Conservation (phyloP, 202 grass and related monocot species). For the Panicum hallii region DNA sequence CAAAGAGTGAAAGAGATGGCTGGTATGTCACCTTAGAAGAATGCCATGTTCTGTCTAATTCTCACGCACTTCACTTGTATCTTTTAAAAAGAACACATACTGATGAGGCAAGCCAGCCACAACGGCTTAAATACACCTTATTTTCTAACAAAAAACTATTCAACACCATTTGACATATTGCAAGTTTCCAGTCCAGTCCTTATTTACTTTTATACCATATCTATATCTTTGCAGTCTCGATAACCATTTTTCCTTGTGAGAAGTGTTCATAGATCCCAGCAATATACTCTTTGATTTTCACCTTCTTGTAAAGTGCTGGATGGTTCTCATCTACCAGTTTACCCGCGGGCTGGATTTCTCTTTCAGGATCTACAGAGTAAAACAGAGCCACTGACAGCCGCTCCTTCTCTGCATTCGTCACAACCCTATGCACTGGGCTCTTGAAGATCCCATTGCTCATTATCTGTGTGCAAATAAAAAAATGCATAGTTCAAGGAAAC, state of each 20-base stretch:
- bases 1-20: background rate
- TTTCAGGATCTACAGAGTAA: constrained; percentile 36
- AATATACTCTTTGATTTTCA: constrained; percentile 50
- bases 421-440: constrained; percentile 55
- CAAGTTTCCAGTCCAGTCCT: background rate
- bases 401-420: constrained; percentile 51
- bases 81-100: too few species aligned
- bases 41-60: too few species aligned
- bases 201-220: background rate
- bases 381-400: constrained; percentile 48
- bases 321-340: constrained; percentile 44
- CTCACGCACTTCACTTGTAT: too few species aligned
- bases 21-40: too few species aligned
- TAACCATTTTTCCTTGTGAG: constrained; percentile 32
- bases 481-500: background rate
- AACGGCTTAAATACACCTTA: background rate
- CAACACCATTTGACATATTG: background rate
- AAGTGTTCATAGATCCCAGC: constrained; percentile 32
- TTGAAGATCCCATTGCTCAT: constrained; percentile 63
- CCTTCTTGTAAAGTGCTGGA: constrained; percentile 46
- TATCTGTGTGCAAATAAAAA: constrained; percentile 15
- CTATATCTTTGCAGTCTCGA: constrained; percentile 51
- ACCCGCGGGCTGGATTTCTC: constrained; percentile 40
- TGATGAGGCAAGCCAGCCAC: background rate
- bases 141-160: background rate